Evolutionary conservation across 2,329 filamentous ascomycete species (phyloP).

Genomic region (Cadophora gregata): DNA sequence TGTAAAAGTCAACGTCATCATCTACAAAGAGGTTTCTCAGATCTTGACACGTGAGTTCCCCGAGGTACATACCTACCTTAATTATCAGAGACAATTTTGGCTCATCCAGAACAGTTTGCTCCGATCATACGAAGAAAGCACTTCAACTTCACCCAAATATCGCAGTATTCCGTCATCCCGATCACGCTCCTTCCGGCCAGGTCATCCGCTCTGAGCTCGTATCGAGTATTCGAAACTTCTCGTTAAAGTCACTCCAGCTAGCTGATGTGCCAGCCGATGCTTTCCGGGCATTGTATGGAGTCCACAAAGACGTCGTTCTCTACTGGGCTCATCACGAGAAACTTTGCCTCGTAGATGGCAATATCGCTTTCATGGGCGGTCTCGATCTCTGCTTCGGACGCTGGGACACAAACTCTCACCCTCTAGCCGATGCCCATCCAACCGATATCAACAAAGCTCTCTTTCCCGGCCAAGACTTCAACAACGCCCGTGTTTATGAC

Average conservation of each 20-base stretch:
- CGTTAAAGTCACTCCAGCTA: slow-evolving; percentile 59
- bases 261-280: slow-evolving; percentile 74
- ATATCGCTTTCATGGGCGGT: slow-evolving; percentile 87
- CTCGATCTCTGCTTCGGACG: slow-evolving; percentile 87
- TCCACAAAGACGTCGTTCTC: slow-evolving; percentile 78
- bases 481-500: slow-evolving; percentile 85
- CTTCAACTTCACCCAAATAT: slow-evolving; percentile 87
- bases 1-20: slow-evolving; percentile 83
- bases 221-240: slow-evolving; percentile 57
- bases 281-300: slow-evolving; percentile 80
- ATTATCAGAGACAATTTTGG: slow-evolving; percentile 20
- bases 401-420: slow-evolving; percentile 88
- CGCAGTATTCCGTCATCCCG: slow-evolving; percentile 86
- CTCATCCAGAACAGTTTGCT: slow-evolving; percentile 58
- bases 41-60: slow-evolving; percentile 75
- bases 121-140: slow-evolving; percentile 78
- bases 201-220: slow-evolving; percentile 72
- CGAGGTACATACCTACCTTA: neutral
- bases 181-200: slow-evolving; percentile 79
- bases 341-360: slow-evolving; percentile 80
- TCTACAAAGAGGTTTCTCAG: slow-evolving; percentile 90
- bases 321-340: slow-evolving; percentile 98
- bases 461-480: slow-evolving; percentile 92
- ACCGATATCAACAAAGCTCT: slow-evolving; percentile 76
- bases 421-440: slow-evolving; percentile 78